Evolutionary conservation across 805 yeast genomes (phyloP).

Genomic region (Saccharomycopsis malanga): DNA sequence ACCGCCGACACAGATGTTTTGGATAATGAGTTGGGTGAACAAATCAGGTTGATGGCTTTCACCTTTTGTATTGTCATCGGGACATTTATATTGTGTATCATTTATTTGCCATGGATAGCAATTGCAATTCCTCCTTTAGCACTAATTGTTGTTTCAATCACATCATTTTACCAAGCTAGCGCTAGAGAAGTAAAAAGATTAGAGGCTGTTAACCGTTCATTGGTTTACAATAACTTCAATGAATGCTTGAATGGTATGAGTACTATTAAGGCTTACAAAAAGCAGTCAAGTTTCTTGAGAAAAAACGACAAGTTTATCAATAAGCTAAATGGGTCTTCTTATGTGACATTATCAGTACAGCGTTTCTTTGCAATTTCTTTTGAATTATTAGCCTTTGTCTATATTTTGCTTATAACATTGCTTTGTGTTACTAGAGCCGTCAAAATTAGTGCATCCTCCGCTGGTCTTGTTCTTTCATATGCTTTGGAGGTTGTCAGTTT

Average conservation of each 20-base stretch:
- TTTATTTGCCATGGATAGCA: slow-evolving; percentile 73
- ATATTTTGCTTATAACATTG: slow-evolving; percentile 50
- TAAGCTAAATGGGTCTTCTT: slow-evolving; percentile 60
- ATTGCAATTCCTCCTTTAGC: slow-evolving; percentile 51
- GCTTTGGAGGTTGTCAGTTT: slow-evolving; percentile 48
- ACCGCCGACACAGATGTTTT: slow-evolving; percentile 83
- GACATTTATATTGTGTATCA: slow-evolving; percentile 55
- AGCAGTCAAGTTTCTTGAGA: slow-evolving; percentile 38
- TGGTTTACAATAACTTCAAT: slow-evolving; percentile 64
- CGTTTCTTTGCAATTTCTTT: slow-evolving; percentile 64
- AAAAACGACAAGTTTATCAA: slow-evolving; percentile 45
- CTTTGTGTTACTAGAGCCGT: slow-evolving; percentile 58
- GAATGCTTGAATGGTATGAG: slow-evolving; percentile 62
- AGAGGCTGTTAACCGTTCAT: slow-evolving; percentile 65
- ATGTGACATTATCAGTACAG: slow-evolving; percentile 54
- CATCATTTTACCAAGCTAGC: slow-evolving; percentile 58
- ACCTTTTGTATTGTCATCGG: slow-evolving; percentile 50
- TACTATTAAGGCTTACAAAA: slow-evolving; percentile 56
- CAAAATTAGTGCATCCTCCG: slow-evolving; percentile 50
- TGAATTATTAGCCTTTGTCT: slow-evolving; percentile 44
- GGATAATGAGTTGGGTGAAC: slow-evolving; percentile 73
- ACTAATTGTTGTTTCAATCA: slow-evolving; percentile 36
- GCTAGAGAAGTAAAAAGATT: slow-evolving; percentile 72
- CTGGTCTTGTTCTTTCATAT: slow-evolving; percentile 65
- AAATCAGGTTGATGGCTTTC: slow-evolving; percentile 50